Evolutionary conservation across 306 rosid genomes (phyloP), one percentile per base, ranked within the genome.

Genomic region (Myrica gale): DNA sequence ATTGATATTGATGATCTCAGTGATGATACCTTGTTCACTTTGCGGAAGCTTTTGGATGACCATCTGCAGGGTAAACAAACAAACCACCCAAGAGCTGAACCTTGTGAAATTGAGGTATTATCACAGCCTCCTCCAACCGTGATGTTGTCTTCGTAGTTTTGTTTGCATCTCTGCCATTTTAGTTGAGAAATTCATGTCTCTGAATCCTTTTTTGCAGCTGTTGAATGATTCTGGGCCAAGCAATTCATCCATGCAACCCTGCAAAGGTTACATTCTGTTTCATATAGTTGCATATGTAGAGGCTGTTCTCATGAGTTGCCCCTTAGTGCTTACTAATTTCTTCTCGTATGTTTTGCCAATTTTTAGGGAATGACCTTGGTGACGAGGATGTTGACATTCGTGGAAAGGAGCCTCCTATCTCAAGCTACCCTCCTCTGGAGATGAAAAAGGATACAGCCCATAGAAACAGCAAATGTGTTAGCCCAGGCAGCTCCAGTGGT

Each of bases 211-310:
- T 23, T 61, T 87, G 85, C 88, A 92, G 96, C 81, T 92, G 81
- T 61, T 87, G 80, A 88, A 90, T 80, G 96, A 90, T 71, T 89
- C 93, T 63, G 96, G 91, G 11, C 89, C 91, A 69, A 92, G 96
- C 87, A 92, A 90, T 83, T 90, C 92, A 74, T 90, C 97, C 20
- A 79, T 92, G 89, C 97, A 87, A 80, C 92, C 87, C 47, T 83
- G 89, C 73, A 89, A 88, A 92, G 97, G 97, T 92, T 45, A 75
- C 62, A 76, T 62, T 74, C 76, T 26, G 19, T 21, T 69, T 46
- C 43, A 68, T 72, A 32, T 74, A 23, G 50, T 67, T 80, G 82
- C 67, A 32, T 51, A 44, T 45, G 54, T 20, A 47, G 58, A 45
- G 0, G 75, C 17, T 4, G 3, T 9, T 15, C 37, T 60, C 19